Base-by-base conservation (phyloP, 73 alveolate genomes). In the Halteria grandinella region DNA sequence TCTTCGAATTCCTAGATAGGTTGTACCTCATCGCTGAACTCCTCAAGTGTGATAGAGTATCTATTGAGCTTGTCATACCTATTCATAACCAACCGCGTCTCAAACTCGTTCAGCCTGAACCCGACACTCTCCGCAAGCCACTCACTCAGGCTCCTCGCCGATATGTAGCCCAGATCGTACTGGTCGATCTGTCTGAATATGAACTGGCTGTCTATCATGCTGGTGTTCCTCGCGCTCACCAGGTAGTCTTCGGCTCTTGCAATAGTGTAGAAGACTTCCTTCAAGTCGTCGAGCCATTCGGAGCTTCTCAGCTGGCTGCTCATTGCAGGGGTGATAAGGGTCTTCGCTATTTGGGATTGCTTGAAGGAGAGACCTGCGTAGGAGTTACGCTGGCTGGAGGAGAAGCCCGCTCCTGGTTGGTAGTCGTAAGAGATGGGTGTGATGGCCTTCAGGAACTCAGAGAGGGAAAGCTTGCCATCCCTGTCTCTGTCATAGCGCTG, bases 11-110 rank as follows among this genome's bases (percentile, higher is more conserved):
- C 29, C 39, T 5, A 44, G 51, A 32, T 47, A 28, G 24, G n/a
- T n/a, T n/a, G n/a, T n/a, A 41, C 63, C 47, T 66, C 80, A 11
- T 23, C 37, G 15, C 43, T 5, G 36, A 66, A 66, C 32, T 66
- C 80, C 6, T 66, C 69, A 18, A 40, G 17, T 39, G 55, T 15
- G 25, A 66, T 66, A 17, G 41, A 45, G 29, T 44, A 66, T 20
- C 47, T 66, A 28, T 66, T 25, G 47, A 45, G 69, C 29, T 66
- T 66, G 36, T 66, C 80, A 25, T 44, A 66, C 23, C 80, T 41
- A 7, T 43, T 11, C 3, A 66, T 24, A 5, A 66, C 10, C n/a
- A 66, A 6, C 8, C 47, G 28, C 15, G 50, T 25, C 29, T 66
- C 80, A 1, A 44, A 25, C 1, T 66, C 80, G n/a, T 47, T 28